Conservation (phyloP, 1,284 basidiomycete genomes). For the Ustilago shanxiensis region DNA sequence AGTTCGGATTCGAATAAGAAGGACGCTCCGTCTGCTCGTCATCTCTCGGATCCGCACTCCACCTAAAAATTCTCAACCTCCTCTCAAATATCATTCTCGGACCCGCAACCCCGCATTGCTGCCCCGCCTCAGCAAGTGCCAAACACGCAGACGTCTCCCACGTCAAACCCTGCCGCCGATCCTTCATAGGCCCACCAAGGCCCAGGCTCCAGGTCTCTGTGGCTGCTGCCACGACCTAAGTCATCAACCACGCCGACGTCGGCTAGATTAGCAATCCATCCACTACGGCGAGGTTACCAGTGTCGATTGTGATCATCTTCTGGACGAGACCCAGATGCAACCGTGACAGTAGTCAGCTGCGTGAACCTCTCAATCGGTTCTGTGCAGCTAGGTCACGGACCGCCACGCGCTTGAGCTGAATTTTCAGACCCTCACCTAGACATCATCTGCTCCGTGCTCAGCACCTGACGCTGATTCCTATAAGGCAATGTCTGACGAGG, state of each 20-base stretch:
- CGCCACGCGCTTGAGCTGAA: not conserved
- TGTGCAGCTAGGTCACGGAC: not conserved
- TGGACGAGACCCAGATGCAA: not conserved
- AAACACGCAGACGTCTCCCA: slow-evolving; percentile 13
- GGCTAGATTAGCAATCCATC: slow-evolving; percentile 6
- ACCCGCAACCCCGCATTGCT: slow-evolving; percentile 39
- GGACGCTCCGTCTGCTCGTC: slow-evolving; percentile 21
- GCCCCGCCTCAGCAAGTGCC: slow-evolving; percentile 6
- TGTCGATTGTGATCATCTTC: not conserved
- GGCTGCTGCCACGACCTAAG: slow-evolving; percentile 10
- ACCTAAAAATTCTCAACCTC: slow-evolving; percentile 9
- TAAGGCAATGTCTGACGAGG: slow-evolving; percentile 5
- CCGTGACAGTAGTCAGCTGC: not conserved
- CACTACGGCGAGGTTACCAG: not conserved
- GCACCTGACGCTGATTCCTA: not conserved
- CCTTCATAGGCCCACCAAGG: slow-evolving; percentile 4
- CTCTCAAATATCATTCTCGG: slow-evolving; percentile 33
- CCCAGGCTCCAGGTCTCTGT: slow-evolving; percentile 9
- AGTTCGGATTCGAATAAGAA: slow-evolving; percentile 16
- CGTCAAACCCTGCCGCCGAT: slow-evolving; percentile 8
- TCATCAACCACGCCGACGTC: slow-evolving; percentile 10
- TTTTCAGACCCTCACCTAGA: not conserved
- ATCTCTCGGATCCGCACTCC: slow-evolving; percentile 50
- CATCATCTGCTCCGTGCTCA: not conserved
- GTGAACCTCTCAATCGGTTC: not conserved